Evolutionary conservation across 139 green algal species (phyloP).

Genomic region (Yamagishiella unicocca): DNA sequence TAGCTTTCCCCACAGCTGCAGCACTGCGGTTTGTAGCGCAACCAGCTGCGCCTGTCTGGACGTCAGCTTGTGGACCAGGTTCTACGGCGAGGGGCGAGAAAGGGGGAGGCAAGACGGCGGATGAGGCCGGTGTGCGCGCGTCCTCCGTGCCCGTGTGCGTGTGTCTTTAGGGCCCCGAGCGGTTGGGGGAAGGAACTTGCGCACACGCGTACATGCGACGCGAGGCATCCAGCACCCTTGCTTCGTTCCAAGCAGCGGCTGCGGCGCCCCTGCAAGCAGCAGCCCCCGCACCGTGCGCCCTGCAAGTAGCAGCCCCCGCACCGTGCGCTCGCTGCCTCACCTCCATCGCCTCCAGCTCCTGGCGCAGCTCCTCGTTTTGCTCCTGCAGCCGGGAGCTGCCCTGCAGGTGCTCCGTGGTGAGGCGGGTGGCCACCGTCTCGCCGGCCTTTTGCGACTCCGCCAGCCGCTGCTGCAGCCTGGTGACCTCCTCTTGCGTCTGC

Average conservation of each 20-base stretch:
- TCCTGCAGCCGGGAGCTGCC: constrained; percentile 38
- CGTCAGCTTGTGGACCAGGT: constrained; percentile 37
- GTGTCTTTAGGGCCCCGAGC: too few species aligned
- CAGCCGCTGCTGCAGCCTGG: constrained; percentile 48
- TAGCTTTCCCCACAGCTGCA: constrained; percentile 60
- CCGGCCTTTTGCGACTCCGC: constrained; percentile 27
- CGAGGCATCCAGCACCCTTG: too few species aligned
- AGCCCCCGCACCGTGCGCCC: neutral
- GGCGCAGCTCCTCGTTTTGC: constrained; percentile 48
- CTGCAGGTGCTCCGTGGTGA: constrained; percentile 47
- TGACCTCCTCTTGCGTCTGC: constrained; percentile 60
- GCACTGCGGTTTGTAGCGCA: constrained; percentile 54
- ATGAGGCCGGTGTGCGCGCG: too few species aligned
- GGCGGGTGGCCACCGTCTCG: constrained; percentile 33
- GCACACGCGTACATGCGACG: too few species aligned
- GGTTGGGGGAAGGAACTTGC: too few species aligned
- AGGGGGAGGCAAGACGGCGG: neutral
- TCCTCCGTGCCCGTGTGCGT: too few species aligned
- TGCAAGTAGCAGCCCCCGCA: neutral
- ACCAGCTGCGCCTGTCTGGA: constrained; percentile 57
- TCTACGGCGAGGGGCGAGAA: neutral
- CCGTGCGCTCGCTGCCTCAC: constrained; percentile 34
- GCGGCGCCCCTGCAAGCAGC: neutral
- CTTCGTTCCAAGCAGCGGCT: too few species aligned
- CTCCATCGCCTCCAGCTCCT: constrained; percentile 54